Percentiles rank a stretch among this genome's conserved stretches.
Conservation (phyloP, 73 alveolate species). For the Tetrahymena malaccensis region DNA sequence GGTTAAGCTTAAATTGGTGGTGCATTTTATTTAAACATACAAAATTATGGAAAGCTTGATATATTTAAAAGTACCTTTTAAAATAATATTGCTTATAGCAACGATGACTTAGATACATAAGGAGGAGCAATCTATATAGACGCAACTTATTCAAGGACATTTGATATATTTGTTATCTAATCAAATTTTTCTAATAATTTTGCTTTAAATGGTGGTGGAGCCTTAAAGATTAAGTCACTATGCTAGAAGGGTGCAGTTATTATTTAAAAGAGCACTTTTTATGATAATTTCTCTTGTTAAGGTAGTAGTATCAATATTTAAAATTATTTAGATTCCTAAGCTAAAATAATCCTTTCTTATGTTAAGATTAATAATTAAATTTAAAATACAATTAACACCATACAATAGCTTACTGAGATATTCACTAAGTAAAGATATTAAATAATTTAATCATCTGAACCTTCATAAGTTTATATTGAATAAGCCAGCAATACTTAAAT, state of each 20-base stretch:
- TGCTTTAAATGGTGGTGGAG: background rate
- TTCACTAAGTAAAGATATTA: too few species aligned
- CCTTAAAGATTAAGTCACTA: background rate
- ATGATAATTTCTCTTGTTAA: background rate
- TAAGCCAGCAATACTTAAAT: background rate
- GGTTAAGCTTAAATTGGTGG: background rate
- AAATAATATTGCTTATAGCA: background rate
- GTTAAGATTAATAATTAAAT: background rate
- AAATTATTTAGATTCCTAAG: background rate
- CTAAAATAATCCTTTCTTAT: background rate
- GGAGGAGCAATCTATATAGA: background rate
- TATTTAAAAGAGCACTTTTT: background rate
- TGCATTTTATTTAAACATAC: background rate
- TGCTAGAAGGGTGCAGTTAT: background rate
- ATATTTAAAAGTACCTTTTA: background rate
- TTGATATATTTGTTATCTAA: background rate
- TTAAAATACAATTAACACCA: background rate
- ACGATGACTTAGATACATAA: background rate
- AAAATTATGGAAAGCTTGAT: background rate
- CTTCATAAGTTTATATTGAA: background rate
- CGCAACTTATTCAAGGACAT: background rate
- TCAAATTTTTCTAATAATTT: background rate
- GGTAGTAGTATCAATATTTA: background rate
- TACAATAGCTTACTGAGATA: background rate
- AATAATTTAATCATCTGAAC: background rate